Conservation (phyloP, 169 alveolate genomes). For the Plasmodium ovale region DNA sequence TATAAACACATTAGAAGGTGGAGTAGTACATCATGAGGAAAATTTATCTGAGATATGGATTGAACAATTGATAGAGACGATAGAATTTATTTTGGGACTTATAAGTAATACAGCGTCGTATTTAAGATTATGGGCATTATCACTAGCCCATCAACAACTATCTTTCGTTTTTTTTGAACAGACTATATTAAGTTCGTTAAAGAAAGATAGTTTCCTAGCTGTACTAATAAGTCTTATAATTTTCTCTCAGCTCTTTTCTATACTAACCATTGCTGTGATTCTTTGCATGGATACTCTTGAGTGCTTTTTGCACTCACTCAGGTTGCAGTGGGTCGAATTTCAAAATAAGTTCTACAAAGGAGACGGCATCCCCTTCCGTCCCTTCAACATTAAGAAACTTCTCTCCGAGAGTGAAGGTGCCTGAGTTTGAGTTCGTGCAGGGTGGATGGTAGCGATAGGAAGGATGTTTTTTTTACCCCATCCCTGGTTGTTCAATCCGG, state of each 20-base stretch:
- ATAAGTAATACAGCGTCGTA: constrained; percentile 99
- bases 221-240: constrained; percentile 81
- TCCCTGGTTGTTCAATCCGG: too few species aligned
- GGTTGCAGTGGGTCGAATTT: constrained; percentile 99
- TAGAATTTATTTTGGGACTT: constrained; percentile 98
- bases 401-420: constrained; percentile 26
- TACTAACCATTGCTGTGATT: constrained; percentile 96
- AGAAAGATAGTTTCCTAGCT: constrained; percentile 54
- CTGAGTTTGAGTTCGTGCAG: background rate
- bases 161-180: constrained; percentile 95
- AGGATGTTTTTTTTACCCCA: too few species aligned
- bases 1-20: background rate
- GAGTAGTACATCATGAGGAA: constrained; percentile 78
- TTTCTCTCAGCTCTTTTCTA: constrained; percentile 90
- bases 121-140: constrained; percentile 98
- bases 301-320: constrained; percentile 98
- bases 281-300: constrained; percentile 99
- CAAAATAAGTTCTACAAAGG: constrained; percentile 99
- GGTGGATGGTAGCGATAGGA: background rate
- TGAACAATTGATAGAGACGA: constrained; percentile 98
- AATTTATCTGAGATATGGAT: constrained; percentile 92
- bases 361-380: constrained; percentile 91
- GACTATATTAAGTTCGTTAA: constrained; percentile 78
- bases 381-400: constrained; percentile 65
- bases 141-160: constrained; percentile 99